Percentiles rank a stretch among this genome's conserved stretches.
Conservation (phyloP, 805 yeast species). For the Osmozyma mogii region DNA sequence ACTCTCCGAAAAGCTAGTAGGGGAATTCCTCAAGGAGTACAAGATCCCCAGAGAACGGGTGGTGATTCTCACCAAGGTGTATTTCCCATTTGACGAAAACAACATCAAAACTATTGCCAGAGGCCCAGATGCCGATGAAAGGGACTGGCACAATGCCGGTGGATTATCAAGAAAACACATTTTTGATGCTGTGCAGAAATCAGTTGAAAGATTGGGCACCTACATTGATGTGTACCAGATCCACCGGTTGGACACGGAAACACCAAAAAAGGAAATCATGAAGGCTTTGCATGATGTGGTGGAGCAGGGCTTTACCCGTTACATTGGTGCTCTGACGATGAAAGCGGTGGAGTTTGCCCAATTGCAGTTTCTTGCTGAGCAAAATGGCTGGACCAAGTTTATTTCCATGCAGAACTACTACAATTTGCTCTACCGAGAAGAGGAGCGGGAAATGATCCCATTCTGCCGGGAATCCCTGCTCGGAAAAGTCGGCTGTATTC, state of each 20-base stretch:
- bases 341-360: conserved; percentile 45
- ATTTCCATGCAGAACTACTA: conserved; percentile 53
- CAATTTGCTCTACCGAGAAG: conserved; percentile 54
- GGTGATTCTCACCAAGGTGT: conserved; percentile 46
- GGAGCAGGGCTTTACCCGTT: conserved; percentile 38
- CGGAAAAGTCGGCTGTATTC: conserved; percentile 45
- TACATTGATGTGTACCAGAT: conserved; percentile 49
- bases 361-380: conserved; percentile 50
- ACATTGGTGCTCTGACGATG: conserved; percentile 62
- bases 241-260: conserved; percentile 43
- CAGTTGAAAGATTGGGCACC: conserved; percentile 43
- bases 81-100: conserved; percentile 7
- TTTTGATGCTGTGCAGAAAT: conserved; percentile 34
- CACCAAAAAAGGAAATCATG: conserved; percentile 49
- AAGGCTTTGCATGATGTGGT: conserved; percentile 47
- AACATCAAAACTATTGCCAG: no score
- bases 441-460: conserved; percentile 54
- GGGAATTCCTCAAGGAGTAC: conserved; percentile 46
- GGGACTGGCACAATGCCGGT: no score
- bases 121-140: no score
- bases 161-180: conserved; percentile 43
- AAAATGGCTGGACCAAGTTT: conserved; percentile 49
- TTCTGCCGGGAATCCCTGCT: conserved; percentile 37
- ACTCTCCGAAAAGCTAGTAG: conserved; percentile 38
- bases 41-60: conserved; percentile 46